These are phyloP conservation scores for Podospora bellae-mahoneyi DNA, from an alignment of 495 filamentous ascomycete genomes.

Conservation along the genomic window DNA sequence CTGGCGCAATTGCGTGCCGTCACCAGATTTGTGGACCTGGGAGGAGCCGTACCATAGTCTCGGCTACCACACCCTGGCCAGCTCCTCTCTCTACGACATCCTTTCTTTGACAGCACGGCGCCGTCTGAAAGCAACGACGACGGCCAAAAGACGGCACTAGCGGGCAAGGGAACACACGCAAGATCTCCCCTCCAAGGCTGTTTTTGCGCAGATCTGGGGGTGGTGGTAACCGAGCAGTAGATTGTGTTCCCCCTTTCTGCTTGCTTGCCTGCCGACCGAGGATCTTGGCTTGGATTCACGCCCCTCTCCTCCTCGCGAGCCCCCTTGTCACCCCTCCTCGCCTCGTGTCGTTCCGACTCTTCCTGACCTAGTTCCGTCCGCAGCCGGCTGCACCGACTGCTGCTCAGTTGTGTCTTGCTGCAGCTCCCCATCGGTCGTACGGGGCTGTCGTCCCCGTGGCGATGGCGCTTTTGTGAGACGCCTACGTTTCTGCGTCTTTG, in stretches of 20 bases:
- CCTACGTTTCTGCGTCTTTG: conserved; percentile 16
- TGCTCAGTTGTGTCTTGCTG: conserved; percentile 30
- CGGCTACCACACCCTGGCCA: conserved; percentile 5
- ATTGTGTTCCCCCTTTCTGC: conserved; percentile 15
- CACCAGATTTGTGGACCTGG: not conserved
- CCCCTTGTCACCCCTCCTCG: conserved; percentile 15
- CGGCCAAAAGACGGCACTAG: not conserved
- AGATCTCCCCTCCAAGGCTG: not conserved
- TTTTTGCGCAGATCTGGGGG: conserved; percentile 14
- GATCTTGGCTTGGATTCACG: not conserved
- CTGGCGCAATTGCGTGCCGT: not conserved
- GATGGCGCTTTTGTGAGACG: conserved; percentile 35
- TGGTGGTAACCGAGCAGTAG: conserved; percentile 24
- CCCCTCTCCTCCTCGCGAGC: not conserved
- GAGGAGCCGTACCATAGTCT: not conserved
- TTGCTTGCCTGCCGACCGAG: conserved; percentile 12
- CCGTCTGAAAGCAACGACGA: not conserved
- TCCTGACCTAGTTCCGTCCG: conserved; percentile 19
- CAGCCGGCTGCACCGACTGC: conserved; percentile 37
- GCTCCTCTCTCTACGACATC: not conserved
- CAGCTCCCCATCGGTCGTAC: conserved; percentile 24
- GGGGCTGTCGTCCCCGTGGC: conserved; percentile 20
- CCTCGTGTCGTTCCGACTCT: conserved; percentile 24
- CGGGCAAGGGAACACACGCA: not conserved
- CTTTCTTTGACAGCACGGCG: not conserved